These are phyloP conservation scores for Kickxella alabastrina DNA, from an alignment of 192 early-diverging fungal species.

Conservation along the genomic window DNA sequence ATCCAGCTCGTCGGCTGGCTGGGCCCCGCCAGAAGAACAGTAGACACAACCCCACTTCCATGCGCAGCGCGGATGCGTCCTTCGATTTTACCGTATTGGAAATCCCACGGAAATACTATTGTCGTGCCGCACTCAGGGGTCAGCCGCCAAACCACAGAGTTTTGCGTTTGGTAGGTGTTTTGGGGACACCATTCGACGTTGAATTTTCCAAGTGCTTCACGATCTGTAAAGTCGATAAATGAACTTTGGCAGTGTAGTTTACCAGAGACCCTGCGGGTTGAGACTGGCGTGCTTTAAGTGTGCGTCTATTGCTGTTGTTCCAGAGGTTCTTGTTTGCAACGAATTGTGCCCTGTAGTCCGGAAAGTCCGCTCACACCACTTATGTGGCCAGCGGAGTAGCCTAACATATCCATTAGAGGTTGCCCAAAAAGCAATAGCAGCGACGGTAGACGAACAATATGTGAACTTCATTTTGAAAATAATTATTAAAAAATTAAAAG, in stretches of 20 bases:
- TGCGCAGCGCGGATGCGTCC: conserved; percentile 27
- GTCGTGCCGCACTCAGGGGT: conserved; percentile 44
- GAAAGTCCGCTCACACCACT: background rate
- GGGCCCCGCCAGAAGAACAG: conserved; percentile 51
- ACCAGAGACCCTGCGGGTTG: conserved; percentile 1
- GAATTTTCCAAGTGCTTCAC: conserved; percentile 28
- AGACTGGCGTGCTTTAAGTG: background rate
- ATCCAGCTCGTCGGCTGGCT: conserved; percentile 59
- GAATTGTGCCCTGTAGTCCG: background rate
- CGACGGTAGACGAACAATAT: background rate
- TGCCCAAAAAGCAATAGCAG: background rate
- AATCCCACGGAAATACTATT: conserved; percentile 29
- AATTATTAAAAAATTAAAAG: background rate
- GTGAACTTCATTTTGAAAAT: background rate
- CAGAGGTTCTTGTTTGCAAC: too few relatives aligned
- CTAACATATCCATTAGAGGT: background rate
- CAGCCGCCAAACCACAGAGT: conserved; percentile 29
- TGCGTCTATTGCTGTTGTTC: background rate
- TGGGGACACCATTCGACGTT: conserved; percentile 45
- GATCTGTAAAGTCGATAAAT: conserved; percentile 27
- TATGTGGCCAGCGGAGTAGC: background rate
- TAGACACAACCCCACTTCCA: conserved; percentile 53
- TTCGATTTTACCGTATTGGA: conserved; percentile 40
- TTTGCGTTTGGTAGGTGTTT: conserved; percentile 31
- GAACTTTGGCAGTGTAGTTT: conserved; percentile 27